Percentiles rank a stretch among this genome's conserved stretches.
Evolutionary conservation across 495 filamentous ascomycete species (phyloP).

Genomic region (Penicillium roqueforti): DNA sequence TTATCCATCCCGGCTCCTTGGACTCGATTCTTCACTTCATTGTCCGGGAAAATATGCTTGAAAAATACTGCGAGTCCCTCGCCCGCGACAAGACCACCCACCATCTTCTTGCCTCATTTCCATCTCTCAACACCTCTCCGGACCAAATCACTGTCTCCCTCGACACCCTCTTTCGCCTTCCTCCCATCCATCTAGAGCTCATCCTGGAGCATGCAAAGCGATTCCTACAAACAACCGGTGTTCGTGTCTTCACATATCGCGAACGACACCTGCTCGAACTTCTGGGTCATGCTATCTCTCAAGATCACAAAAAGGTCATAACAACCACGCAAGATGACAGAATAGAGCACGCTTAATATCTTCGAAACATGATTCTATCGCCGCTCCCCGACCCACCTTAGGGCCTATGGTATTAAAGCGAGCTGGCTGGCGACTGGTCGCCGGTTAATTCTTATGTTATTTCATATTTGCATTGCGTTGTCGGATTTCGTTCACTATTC

Average conservation of each 20-base stretch:
- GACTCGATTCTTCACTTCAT: constrained; percentile 35
- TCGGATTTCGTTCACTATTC: not conserved
- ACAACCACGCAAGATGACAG: not conserved
- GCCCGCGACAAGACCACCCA: constrained; percentile 22
- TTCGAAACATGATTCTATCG: not conserved
- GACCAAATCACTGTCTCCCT: constrained; percentile 21
- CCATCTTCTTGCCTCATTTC: constrained; percentile 7
- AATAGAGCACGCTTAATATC: constrained; percentile 1
- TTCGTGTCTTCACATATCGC: constrained; percentile 32
- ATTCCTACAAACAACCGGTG: constrained; percentile 29
- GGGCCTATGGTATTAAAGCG: not conserved
- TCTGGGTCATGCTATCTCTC: constrained; percentile 35
- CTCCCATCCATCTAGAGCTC: not conserved
- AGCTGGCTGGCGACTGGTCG: not conserved
- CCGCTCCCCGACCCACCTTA: not conserved
- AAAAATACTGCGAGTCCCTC: constrained; percentile 34
- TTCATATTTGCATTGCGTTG: not conserved
- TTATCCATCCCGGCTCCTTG: constrained; percentile 23
- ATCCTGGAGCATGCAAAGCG: constrained; percentile 25
- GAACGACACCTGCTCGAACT: constrained; percentile 44
- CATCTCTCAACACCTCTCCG: not conserved
- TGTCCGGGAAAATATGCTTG: constrained; percentile 34
- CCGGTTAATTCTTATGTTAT: not conserved
- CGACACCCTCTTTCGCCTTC: constrained; percentile 14
- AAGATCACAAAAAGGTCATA: constrained; percentile 24